Evolutionary conservation across 2,329 filamentous ascomycete genomes (phyloP).

Genomic region (Venturia carpophila): DNA sequence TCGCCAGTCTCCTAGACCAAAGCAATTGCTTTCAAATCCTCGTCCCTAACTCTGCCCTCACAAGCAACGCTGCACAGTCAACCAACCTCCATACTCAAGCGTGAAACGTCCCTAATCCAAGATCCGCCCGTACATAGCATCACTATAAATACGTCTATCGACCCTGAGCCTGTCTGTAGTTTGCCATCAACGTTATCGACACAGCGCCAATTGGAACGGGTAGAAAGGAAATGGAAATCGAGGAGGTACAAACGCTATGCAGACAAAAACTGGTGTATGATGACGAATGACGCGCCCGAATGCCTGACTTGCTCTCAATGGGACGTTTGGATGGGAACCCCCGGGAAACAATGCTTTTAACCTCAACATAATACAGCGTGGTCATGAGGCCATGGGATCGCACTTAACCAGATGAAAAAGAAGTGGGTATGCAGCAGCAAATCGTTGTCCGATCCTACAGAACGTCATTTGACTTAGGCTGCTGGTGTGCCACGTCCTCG

Average conservation of each 20-base stretch:
- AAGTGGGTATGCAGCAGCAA: not conserved
- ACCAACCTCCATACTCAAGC: not conserved
- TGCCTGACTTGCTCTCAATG: slow-evolving; percentile 6
- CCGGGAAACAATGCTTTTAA: slow-evolving; percentile 2
- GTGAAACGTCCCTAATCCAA: not conserved
- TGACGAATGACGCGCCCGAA: not conserved
- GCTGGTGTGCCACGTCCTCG: slow-evolving; percentile 24
- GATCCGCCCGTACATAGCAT: not conserved
- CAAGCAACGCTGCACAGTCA: not conserved
- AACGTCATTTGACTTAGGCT: not conserved
- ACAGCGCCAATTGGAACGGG: not conserved
- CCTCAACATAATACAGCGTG: not conserved
- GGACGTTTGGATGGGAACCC: not conserved
- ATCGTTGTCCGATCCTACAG: not conserved
- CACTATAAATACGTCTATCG: not conserved
- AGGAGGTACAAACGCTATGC: slow-evolving; percentile 11
- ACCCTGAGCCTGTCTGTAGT: not conserved
- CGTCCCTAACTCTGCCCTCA: not conserved
- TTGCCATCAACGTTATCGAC: not conserved
- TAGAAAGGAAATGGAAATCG: not conserved
- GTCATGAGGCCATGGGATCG: not conserved
- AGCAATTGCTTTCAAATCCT: not conserved
- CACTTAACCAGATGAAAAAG: not conserved
- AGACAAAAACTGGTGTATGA: slow-evolving; percentile 8
- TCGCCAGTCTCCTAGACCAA: not conserved